phyloP scores from a whole-genome alignment of 2,329 filamentous ascomycete genomes.

The Diaporthe ampelina region DNA sequence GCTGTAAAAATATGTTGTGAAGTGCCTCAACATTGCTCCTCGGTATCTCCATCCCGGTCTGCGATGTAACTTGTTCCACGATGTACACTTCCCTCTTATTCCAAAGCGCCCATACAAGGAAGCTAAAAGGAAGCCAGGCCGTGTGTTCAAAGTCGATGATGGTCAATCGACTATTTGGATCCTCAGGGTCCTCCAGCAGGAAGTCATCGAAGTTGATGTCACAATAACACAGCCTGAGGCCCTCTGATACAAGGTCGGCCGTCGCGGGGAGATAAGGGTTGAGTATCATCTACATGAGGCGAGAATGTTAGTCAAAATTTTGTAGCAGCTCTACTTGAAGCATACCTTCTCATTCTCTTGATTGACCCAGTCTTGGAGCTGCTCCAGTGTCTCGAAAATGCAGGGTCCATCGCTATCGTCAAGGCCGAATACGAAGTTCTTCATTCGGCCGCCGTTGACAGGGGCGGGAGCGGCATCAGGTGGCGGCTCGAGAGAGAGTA shows the following conservation, averaged over 20 bases:
- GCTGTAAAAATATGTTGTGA: background rate
- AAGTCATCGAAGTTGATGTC: background rate
- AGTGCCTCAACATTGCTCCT: background rate
- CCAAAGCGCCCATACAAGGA: conserved; percentile 21
- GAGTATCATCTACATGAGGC: background rate
- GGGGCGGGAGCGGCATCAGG: background rate
- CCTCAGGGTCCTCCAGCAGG: conserved; percentile 8
- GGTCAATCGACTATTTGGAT: background rate
- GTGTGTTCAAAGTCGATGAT: conserved; percentile 18
- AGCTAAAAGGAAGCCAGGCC: conserved; percentile 23
- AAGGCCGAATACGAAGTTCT: conserved; percentile 2
- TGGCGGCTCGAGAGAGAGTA: conserved; percentile 1
- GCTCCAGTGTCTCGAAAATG: background rate
- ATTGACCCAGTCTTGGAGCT: conserved; percentile 4
- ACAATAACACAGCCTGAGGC: conserved; percentile 25
- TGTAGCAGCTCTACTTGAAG: background rate
- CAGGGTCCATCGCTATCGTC: background rate
- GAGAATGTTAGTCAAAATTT: background rate
- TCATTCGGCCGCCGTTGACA: background rate
- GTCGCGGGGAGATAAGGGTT: conserved; percentile 1
- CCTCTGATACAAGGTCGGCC: background rate
- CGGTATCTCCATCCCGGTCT: background rate
- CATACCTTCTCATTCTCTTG: conserved; percentile 6
- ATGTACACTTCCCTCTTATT: conserved; percentile 3
- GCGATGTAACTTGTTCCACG: background rate